These are phyloP conservation scores for Inonotus hispidus DNA, from an alignment of 1,284 basidiomycete genomes.

Conservation along the genomic window DNA sequence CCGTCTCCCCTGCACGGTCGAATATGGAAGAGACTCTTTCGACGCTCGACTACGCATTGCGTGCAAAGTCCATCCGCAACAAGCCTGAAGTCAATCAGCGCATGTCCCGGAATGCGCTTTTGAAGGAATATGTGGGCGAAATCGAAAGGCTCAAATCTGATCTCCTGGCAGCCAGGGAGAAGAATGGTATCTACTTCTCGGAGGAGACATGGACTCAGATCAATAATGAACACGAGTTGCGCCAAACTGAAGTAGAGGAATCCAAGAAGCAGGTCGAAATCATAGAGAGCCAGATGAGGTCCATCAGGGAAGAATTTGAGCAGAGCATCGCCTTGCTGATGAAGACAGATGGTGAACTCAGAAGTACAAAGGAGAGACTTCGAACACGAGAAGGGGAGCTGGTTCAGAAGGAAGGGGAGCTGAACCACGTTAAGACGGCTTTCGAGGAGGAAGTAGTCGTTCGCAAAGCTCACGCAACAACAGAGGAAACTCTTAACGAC, in stretches of 20 bases:
- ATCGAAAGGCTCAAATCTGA: slow-evolving; percentile 93
- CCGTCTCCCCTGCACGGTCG: slow-evolving; percentile 84
- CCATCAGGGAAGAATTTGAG: slow-evolving; percentile 86
- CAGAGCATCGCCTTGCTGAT: slow-evolving; percentile 76
- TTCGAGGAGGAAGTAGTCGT: slow-evolving; percentile 77
- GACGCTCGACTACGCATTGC: slow-evolving; percentile 95
- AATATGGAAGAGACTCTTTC: slow-evolving; percentile 98
- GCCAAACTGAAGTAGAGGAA: slow-evolving; percentile 74
- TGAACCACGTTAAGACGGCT: slow-evolving; percentile 49
- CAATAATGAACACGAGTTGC: slow-evolving; percentile 68
- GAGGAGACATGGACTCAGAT: slow-evolving; percentile 87
- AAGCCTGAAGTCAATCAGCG: slow-evolving; percentile 94
- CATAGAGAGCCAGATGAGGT: slow-evolving; percentile 75
- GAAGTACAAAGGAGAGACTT: slow-evolving; percentile 55
- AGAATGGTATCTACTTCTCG: slow-evolving; percentile 91
- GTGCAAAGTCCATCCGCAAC: slow-evolving; percentile 95
- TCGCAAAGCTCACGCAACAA: slow-evolving; percentile 70
- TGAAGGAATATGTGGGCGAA: slow-evolving; percentile 95
- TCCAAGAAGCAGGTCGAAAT: slow-evolving; percentile 78
- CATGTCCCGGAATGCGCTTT: slow-evolving; percentile 86
- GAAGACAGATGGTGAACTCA: slow-evolving; percentile 71
- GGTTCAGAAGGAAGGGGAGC: slow-evolving; percentile 45
- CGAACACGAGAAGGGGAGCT: slow-evolving; percentile 51
- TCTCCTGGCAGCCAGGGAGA: slow-evolving; percentile 84
- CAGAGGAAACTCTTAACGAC: slow-evolving; percentile 64